Evolutionary conservation across 2,329 filamentous ascomycete genomes (phyloP), one percentile per base, ranked within the genome.

Genomic region (Talaromyces verruculosus): DNA sequence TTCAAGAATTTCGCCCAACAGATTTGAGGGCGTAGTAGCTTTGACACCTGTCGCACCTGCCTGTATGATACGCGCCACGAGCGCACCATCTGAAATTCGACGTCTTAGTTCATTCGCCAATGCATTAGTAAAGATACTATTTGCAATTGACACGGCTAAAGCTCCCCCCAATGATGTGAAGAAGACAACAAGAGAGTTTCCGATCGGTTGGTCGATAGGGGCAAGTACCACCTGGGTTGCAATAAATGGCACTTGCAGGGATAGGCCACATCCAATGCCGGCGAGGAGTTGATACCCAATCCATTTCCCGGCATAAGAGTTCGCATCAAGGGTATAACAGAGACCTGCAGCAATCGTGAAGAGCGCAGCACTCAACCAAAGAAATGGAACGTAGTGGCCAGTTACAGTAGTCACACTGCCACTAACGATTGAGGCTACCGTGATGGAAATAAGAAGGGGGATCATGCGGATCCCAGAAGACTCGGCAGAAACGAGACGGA

Each of bases 341-440:
- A 81, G 68, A 0, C 74, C 77, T 2, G 73, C 73, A 4, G 76
- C 78, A 63, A 78, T 72, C 25, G 74, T 69, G 53, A 76, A 68
- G 17, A 79, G 55, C n/a, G 74, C 66, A 1, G 74, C 67, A 0
- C 75, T 71, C 19, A 70, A 61, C 41, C 77, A 72, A 72, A 79
- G 75, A 61, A 79, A 79, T 2, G 78, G 78, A 0, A 73, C 76
- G 65, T 79, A 80, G 69, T 79, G 79, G 13, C 79, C 79, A 5
- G 74, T 63, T 5, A 64, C 65, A 1, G 73, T 74, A 55, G 79
- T 71, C 1, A 72, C 60, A 13, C 65, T 69, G 11, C 78, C 78
- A 6, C 70, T 69, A 15, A 71, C 49, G 53, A 77, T 66, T 6
- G 71, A 71, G 60, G 69, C 72, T 19, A 79, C 41, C 15, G 69